Evolutionary conservation across 2,329 filamentous ascomycete species (phyloP).

Genomic region (Stagonosporopsis cucurbitacearum): DNA sequence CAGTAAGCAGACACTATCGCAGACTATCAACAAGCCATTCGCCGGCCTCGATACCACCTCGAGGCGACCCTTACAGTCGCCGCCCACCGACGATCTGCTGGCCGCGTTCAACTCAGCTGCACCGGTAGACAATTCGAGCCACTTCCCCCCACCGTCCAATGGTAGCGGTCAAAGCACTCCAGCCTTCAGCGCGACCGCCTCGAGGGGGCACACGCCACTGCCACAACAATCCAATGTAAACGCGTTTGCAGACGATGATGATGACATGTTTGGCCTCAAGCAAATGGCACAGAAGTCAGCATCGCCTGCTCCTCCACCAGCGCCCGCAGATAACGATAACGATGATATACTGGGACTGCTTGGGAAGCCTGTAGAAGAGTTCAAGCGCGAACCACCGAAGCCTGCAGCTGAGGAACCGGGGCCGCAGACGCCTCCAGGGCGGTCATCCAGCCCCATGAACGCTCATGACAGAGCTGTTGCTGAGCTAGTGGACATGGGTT

Average conservation of each 20-base stretch:
- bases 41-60: slow-evolving; percentile 42
- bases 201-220: slow-evolving; percentile 37
- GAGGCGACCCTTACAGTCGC: slow-evolving; percentile 36
- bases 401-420: slow-evolving; percentile 12
- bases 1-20: slow-evolving; percentile 38
- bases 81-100: slow-evolving; percentile 62
- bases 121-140: slow-evolving; percentile 65
- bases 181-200: slow-evolving; percentile 34
- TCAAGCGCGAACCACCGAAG: slow-evolving; percentile 41
- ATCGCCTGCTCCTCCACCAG: slow-evolving; percentile 31
- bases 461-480: slow-evolving; percentile 81
- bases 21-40: slow-evolving; percentile 50
- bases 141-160: slow-evolving; percentile 59
- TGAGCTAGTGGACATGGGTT: slow-evolving; percentile 94
- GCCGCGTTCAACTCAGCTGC: slow-evolving; percentile 67
- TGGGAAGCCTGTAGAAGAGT: slow-evolving; percentile 64
- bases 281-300: slow-evolving; percentile 60
- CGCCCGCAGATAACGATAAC: slow-evolving; percentile 40
- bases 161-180: slow-evolving; percentile 53
- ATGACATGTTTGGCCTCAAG: slow-evolving; percentile 86
- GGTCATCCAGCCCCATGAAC: slow-evolving; percentile 41
- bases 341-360: slow-evolving; percentile 71
- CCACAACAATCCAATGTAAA: slow-evolving; percentile 28
- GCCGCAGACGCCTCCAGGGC: slow-evolving; percentile 19
- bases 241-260: slow-evolving; percentile 66